Evolutionary conservation across 805 yeast genomes (phyloP), one percentile per base, ranked within the genome.

Genomic region (Blastobotrys mokoenaii): DNA sequence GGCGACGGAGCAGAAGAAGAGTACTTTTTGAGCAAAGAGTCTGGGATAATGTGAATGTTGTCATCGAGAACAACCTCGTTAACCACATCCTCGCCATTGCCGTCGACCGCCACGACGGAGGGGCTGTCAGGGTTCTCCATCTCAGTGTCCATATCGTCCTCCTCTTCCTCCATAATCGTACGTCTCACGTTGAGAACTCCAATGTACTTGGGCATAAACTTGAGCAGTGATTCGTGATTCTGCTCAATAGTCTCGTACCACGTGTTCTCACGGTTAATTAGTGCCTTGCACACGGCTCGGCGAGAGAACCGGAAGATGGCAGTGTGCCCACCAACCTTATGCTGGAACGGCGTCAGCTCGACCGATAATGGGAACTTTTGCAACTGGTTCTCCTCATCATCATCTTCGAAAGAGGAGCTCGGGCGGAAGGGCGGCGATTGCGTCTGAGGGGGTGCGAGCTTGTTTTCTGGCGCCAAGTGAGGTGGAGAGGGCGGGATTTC

Each of bases 291-390:
- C 14, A 93, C 96, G 0, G 97, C 97, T 47, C 85, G 72, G 54
- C 80, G 84, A 3, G 95, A 83, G 60, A 93, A 93, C 52, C 90
- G 76, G 67, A 90, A 93, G 31, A 93, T 88, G 1, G 97, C 97
- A 0, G 97, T 90, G 61, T 93, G 99, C 0, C 99, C 99, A 6
- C 99, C 99, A 17, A 93, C 97, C 59, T 85, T 88, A 60, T 93
- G 88, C 46, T 82, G 80, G 65, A 89, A 90, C 1, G 97, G 97
- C 44, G 85, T 77, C 47, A 90, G 66, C 61, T 90, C 97, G 1
- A 89, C 96, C 1, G 96, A 84, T 27, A 87, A 52, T 0, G 72
- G 72, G 50, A 55, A 53, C 45, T 52, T 29, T 44, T 44, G 18
- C 20, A 3, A 12, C 12, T 15, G 18, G 7, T 35, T 20, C n/a